These are phyloP conservation scores for Puccinia hordei DNA, from an alignment of 1,284 basidiomycete genomes.

Conservation along the genomic window DNA sequence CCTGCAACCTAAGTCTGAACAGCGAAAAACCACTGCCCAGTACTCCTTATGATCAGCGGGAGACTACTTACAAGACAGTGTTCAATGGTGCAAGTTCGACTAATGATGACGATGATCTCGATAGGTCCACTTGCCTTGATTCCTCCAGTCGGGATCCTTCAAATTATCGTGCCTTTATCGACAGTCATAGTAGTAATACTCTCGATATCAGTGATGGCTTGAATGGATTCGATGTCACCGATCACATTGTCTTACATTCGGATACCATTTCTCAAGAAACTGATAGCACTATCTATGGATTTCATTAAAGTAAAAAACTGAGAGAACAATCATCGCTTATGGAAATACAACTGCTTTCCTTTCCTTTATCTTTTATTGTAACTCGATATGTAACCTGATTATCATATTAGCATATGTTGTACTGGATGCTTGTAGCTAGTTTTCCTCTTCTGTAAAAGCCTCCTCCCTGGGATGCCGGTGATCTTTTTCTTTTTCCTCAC, in stretches of 20 bases:
- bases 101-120: not conserved
- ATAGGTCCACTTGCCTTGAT: not conserved
- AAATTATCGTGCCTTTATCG: not conserved
- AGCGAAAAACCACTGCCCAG: not conserved
- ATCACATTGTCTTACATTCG: not conserved
- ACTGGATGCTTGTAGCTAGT: too few species aligned
- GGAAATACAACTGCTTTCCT: too few species aligned
- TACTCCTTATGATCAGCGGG: not conserved
- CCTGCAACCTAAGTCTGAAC: not conserved
- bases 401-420: too few species aligned
- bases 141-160: not conserved
- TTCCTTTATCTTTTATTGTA: too few species aligned
- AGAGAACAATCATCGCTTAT: too few species aligned
- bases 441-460: too few species aligned
- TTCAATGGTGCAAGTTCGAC: not conserved
- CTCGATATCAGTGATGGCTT: not conserved
- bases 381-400: too few species aligned
- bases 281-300: conserved; percentile 6
- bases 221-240: conserved; percentile 1
- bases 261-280: not conserved
- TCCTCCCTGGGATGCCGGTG: too few species aligned
- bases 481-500: too few species aligned
- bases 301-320: not conserved
- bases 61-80: not conserved
- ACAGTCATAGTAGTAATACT: not conserved